Conservation (phyloP, 768 basidiomycete species). For the Kwoniella sp. region DNA sequence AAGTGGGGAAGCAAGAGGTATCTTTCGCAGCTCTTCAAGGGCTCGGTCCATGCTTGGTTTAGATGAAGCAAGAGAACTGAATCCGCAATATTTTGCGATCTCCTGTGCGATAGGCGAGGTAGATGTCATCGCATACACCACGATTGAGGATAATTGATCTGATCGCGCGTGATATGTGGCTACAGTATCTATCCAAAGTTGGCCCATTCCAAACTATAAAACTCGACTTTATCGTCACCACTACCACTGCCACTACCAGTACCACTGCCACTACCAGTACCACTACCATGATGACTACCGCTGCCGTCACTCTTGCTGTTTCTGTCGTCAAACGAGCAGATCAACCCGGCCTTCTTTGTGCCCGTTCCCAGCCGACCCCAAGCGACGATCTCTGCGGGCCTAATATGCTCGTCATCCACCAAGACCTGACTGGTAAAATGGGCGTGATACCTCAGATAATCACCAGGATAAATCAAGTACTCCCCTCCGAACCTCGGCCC, state of each 20-base stretch:
- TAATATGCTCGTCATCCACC: conserved; percentile 63
- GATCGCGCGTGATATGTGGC: not conserved
- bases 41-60: too few species aligned
- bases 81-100: too few species aligned
- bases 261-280: conserved; percentile 54
- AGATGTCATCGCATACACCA: too few species aligned
- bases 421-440: conserved; percentile 88
- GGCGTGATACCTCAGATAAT: conserved; percentile 93
- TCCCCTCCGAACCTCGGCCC: conserved; percentile 81
- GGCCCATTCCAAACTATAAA: conserved; percentile 58
- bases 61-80: too few species aligned
- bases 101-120: too few species aligned
- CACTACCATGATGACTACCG: not conserved
- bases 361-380: conserved; percentile 94
- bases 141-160: too few species aligned
- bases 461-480: conserved; percentile 93
- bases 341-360: conserved; percentile 91
- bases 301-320: not conserved
- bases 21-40: too few species aligned
- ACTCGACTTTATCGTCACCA: conserved; percentile 45
- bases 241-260: conserved; percentile 63
- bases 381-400: conserved; percentile 92
- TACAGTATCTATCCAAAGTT: conserved; percentile 55
- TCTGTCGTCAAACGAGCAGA: conserved; percentile 81
- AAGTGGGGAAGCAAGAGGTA: too few species aligned